Evolutionary conservation across 2,329 filamentous ascomycete species (phyloP).

Genomic region (Alternaria novae-zelandiae): DNA sequence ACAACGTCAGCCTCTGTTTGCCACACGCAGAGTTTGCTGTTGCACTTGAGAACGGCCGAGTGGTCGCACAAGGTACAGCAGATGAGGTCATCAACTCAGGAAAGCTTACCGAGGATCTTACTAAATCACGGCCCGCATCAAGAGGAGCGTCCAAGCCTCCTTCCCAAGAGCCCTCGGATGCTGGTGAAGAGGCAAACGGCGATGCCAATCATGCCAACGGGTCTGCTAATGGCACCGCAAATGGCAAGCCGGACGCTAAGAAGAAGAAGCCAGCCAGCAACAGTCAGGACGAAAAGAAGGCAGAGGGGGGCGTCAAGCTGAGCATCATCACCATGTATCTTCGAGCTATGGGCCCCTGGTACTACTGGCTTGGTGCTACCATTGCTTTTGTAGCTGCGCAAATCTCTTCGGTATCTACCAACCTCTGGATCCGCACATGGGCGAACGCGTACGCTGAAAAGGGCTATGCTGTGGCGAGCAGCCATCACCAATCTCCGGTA

Average conservation of each 20-base stretch:
- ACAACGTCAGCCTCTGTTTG: constrained; percentile 89
- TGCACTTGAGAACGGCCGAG: constrained; percentile 83
- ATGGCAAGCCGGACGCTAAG: constrained; percentile 49
- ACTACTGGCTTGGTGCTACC: constrained; percentile 84
- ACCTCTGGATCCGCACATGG: constrained; percentile 95
- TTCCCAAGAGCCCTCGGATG: constrained; percentile 78
- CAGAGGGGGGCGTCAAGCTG: constrained; percentile 86
- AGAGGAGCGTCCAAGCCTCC: constrained; percentile 73
- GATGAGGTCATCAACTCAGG: constrained; percentile 84
- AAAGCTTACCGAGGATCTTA: constrained; percentile 83
- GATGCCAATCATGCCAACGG: constrained; percentile 56
- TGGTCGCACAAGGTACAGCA: constrained; percentile 77
- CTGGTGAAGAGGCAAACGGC: constrained; percentile 60
- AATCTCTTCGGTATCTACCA: constrained; percentile 83
- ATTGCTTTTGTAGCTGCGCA: constrained; percentile 83
- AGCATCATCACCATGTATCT: constrained; percentile 87
- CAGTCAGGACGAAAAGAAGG: constrained; percentile 70
- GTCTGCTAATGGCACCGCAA: constrained; percentile 53
- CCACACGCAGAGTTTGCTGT: constrained; percentile 82
- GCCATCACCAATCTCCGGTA: constrained; percentile 48
- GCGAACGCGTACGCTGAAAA: constrained; percentile 79
- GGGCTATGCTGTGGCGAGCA: constrained; percentile 44
- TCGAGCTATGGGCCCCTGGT: constrained; percentile 90
- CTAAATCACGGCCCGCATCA: constrained; percentile 76
- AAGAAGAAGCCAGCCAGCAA: constrained; percentile 62